These are phyloP conservation scores for Verticillium nubilum DNA, from an alignment of 2,329 filamentous ascomycete genomes.

Conservation along the genomic window DNA sequence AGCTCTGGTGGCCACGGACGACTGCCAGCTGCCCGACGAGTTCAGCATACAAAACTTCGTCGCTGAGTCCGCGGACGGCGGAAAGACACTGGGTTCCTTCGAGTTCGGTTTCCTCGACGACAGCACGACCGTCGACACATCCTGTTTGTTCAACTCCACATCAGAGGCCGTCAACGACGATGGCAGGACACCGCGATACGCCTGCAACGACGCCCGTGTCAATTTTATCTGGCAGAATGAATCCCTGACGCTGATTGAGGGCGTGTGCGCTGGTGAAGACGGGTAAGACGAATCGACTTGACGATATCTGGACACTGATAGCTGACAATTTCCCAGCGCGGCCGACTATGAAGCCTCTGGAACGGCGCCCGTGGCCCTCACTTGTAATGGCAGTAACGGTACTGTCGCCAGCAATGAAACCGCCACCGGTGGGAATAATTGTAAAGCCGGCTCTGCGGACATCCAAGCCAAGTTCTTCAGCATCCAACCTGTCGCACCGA, in stretches of 20 bases:
- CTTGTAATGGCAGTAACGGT: conserved; percentile 5
- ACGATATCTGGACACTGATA: background rate
- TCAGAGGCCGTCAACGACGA: conserved; percentile 27
- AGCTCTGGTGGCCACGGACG: conserved; percentile 10
- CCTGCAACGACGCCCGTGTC: conserved; percentile 34
- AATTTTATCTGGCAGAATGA: conserved; percentile 36
- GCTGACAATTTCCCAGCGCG: conserved; percentile 13
- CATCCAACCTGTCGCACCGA: conserved; percentile 16
- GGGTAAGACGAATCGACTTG: conserved; percentile 23
- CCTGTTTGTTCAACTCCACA: conserved; percentile 37
- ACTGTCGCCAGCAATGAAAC: background rate
- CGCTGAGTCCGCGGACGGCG: conserved; percentile 25
- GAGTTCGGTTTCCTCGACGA: conserved; percentile 36
- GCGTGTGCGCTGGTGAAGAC: conserved; percentile 29
- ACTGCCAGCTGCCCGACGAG: conserved; percentile 29
- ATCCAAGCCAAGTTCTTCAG: conserved; percentile 22
- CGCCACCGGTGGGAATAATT: background rate
- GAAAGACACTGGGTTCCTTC: conserved; percentile 23
- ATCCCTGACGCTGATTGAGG: conserved; percentile 37
- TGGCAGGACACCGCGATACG: conserved; percentile 28
- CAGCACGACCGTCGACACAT: conserved; percentile 31
- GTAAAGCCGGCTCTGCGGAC: conserved; percentile 20
- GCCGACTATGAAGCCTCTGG: conserved; percentile 25
- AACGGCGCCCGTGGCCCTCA: conserved; percentile 10
- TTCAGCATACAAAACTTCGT: conserved; percentile 34